Base-by-base conservation (phyloP, 805 yeast genomes). In the Starmerella gropengiesseri region DNA sequence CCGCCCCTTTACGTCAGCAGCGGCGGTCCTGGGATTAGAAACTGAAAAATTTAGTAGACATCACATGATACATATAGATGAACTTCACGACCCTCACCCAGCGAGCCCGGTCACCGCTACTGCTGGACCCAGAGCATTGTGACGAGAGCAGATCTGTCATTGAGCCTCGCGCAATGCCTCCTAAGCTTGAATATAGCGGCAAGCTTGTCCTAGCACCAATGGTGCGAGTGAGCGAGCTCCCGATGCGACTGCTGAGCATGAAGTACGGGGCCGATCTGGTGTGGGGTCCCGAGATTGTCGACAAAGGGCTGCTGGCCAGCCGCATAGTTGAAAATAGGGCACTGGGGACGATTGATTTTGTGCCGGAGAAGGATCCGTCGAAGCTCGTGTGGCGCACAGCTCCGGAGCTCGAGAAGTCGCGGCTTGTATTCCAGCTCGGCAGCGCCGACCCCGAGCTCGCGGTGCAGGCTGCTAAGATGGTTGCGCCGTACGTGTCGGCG, bases 261-360 rank as follows among this genome's bases (percentile, higher is more conserved):
- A 73, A 72, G 50, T 70, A 83, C 58, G 96, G 95, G 3, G 95
- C 95, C 0, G 97, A 91, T 60, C 66, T 89, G 36, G 97, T 91
- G 5, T 91, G 98, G 98, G 75, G 79, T 13, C 98, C 98, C 0
- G 98, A 91, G 60, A 81, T 87, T 47, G 74, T 91, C 18, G 98
- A 91, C 59, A 82, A 79, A 59, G 86, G 85, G 59, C 61, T 91
- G 28, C 56, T 86, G 18, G 73, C 74, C 19, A 83, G 94, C 57
- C 70, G 69, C 25, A 69, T 97, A 49, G 63, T 68, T 1, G 70
- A 65, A 25, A 87, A 87, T 59, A 65, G 61, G 0, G 42, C 41
- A 18, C 53, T 61, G 30, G 43, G 52, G 22, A 51, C 57, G 3
- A 58, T 57, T 7, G 66, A 65, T 36, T 62, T 59, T 32, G 51